Evolutionary conservation across 495 filamentous ascomycete genomes (phyloP).

Genomic region (Cryomyces minteri): DNA sequence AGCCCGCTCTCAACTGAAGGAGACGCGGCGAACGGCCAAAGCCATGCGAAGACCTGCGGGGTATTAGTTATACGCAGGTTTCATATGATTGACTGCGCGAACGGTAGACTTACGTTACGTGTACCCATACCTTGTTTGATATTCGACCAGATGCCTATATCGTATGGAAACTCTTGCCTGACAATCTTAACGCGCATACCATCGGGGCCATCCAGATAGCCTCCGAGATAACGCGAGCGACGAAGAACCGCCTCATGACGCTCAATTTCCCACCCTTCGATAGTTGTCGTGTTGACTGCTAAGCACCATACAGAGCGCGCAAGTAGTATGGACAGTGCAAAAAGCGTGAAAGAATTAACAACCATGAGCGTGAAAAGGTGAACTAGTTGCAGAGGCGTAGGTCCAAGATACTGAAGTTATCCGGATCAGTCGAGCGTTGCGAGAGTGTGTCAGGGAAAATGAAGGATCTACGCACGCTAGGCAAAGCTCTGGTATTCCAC

Average conservation of each 20-base stretch:
- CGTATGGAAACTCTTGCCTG: slow-evolving; percentile 76
- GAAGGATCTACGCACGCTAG: slow-evolving; percentile 31
- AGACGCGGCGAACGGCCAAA: slow-evolving; percentile 42
- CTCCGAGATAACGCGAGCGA: slow-evolving; percentile 35
- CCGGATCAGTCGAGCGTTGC: neutral
- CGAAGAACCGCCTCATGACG: slow-evolving; percentile 59
- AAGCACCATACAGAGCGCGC: slow-evolving; percentile 38
- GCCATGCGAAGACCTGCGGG: slow-evolving; percentile 30
- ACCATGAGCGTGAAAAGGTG: slow-evolving; percentile 48
- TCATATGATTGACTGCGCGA: neutral
- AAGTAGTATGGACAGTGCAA: slow-evolving; percentile 49
- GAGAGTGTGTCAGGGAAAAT: neutral
- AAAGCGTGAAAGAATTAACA: slow-evolving; percentile 39
- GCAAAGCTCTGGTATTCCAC: slow-evolving; percentile 47
- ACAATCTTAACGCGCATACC: slow-evolving; percentile 34
- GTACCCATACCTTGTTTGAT: slow-evolving; percentile 55
- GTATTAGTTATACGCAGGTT: neutral
- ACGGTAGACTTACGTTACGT: slow-evolving; percentile 24
- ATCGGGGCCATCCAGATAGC: slow-evolving; percentile 40
- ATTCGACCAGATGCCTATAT: slow-evolving; percentile 74
- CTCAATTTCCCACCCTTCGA: slow-evolving; percentile 87
- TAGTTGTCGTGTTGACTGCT: slow-evolving; percentile 54
- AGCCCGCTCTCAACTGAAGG: slow-evolving; percentile 38
- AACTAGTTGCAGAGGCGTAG: slow-evolving; percentile 38
- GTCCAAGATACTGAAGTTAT: slow-evolving; percentile 50